A percentile compares a stretch with the other conserved stretches of the same genome.
These are phyloP conservation scores for Trifolium repens DNA, from an alignment of 306 rosid genomes.

Conservation along the genomic window DNA sequence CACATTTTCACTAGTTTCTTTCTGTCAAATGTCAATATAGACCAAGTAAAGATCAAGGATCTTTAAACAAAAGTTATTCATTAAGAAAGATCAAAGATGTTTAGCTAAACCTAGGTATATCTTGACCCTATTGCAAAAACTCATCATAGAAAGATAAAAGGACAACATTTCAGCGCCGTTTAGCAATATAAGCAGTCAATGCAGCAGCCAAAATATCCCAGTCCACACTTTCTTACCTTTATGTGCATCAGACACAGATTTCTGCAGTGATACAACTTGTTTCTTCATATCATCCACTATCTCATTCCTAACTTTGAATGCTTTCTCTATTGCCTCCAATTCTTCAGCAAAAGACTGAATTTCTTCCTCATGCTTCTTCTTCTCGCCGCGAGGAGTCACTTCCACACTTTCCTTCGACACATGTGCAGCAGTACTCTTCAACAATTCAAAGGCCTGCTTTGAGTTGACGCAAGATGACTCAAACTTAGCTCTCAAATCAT, in stretches of 20 bases:
- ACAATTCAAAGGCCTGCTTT: slow-evolving; percentile 52
- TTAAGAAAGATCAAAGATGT: slow-evolving; percentile 34
- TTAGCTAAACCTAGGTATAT: slow-evolving; percentile 14
- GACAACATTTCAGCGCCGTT: slow-evolving; percentile 58
- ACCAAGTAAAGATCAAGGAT: slow-evolving; percentile 21
- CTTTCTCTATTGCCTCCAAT: slow-evolving; percentile 65
- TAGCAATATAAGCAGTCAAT: slow-evolving; percentile 67
- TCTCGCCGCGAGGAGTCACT: slow-evolving; percentile 39
- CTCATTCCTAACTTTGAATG: slow-evolving; percentile 69
- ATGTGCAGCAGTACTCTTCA: slow-evolving; percentile 63
- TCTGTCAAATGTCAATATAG: slow-evolving; percentile 5
- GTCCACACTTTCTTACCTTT: slow-evolving; percentile 70
- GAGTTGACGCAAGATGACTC: slow-evolving; percentile 48
- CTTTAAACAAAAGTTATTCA: slow-evolving; percentile 29
- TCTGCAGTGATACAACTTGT: slow-evolving; percentile 47
- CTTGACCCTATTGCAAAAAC: slow-evolving; percentile 39
- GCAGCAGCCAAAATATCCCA: slow-evolving; percentile 65
- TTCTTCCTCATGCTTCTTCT: slow-evolving; percentile 53
- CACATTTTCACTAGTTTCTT: slow-evolving; percentile 19
- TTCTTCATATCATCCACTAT: slow-evolving; percentile 63
- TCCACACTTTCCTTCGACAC: slow-evolving; percentile 45
- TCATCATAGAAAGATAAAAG: slow-evolving; percentile 33
- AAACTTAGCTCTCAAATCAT: slow-evolving; percentile 54
- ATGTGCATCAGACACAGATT: slow-evolving; percentile 48
- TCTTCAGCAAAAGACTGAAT: slow-evolving; percentile 51